Base-by-base conservation (phyloP, 306 rosid genomes). In the Vigna mungo region DNA sequence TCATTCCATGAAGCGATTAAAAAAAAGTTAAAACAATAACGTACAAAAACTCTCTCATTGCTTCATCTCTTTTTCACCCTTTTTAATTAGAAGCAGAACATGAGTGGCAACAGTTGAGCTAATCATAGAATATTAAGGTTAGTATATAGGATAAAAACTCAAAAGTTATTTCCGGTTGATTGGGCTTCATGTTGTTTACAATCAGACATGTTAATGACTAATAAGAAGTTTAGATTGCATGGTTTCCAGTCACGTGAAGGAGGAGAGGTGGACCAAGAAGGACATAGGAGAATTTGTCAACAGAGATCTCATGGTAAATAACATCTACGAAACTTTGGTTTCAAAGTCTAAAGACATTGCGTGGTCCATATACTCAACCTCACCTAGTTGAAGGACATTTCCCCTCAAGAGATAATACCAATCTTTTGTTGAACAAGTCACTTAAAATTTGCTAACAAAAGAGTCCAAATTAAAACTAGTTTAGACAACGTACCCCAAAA, bases 401-500 rank as follows among this genome's bases (percentile, higher is more conserved):
- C 46, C 56, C 55, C 47, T 61, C 4, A 7, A 20, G 55, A 20
- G 39, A 62, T 9, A 39, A 21, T 20, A 27, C 52, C 69, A 44
- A 14, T 18, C 34, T 34, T 16, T 32, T 58, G 55, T 23, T 53
- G 69, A 70, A 63, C 7, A 71, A 51, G 34, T 71, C 46, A 77
- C 23, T 21, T 15, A 76, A 43, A n/a, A 47, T 70, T 70, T 47
- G 21, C 53, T 18, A 18, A 71, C 66, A 36, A 43, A 60, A 78
- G 30, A 75, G 60, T 75, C 71, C 77, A 55, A 67, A 48, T 39
- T 68, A 56, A 46, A 59, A 17, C 7, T 23, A 69, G 54, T 41
- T 67, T n/a, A 41, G 18, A 43, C 34, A 11, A 10, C 6, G 18
- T 34, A 5, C 5, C 52, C 9, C 11, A 66, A 43, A 66, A 43